These are phyloP conservation scores for Globisporangium heterothallicum DNA, from an alignment of 352 stramenopile genomes.

Conservation along the genomic window DNA sequence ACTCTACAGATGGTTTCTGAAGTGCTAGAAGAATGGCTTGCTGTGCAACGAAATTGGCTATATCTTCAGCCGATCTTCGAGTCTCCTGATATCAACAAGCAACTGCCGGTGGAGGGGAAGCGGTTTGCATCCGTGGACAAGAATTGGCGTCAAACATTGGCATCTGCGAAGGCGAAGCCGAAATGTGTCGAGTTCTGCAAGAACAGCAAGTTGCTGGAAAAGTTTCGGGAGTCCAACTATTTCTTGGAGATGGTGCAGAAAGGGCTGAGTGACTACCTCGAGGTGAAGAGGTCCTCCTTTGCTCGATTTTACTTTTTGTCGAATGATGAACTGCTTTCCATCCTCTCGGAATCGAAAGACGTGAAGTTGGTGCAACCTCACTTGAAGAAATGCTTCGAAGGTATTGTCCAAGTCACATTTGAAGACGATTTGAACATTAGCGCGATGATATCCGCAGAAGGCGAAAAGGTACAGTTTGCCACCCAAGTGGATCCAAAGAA, in stretches of 20 bases:
- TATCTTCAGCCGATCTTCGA: conserved; percentile 96
- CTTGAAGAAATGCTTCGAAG: conserved; percentile 94
- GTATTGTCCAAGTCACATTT: conserved; percentile 88
- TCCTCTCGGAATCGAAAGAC: conserved; percentile 91
- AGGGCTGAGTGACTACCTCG: conserved; percentile 88
- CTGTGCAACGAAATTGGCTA: conserved; percentile 93
- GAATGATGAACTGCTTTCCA: conserved; percentile 92
- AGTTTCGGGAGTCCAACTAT: conserved; percentile 92
- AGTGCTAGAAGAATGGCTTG: conserved; percentile 93
- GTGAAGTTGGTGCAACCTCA: conserved; percentile 91
- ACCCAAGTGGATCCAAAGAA: conserved; percentile 83
- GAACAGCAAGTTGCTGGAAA: conserved; percentile 88
- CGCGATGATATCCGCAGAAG: conserved; percentile 90
- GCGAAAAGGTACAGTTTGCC: conserved; percentile 83
- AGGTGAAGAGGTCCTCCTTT: conserved; percentile 91
- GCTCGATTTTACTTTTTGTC: conserved; percentile 93
- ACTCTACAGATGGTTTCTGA: conserved; percentile 90
- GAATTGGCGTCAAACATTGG: conserved; percentile 92
- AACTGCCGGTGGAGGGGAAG: conserved; percentile 92
- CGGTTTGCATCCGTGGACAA: conserved; percentile 94
- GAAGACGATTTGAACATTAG: conserved; percentile 88
- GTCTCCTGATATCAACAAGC: conserved; percentile 95
- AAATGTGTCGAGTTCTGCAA: conserved; percentile 92
- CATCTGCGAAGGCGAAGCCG: conserved; percentile 81
- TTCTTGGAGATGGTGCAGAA: conserved; percentile 93